Evolutionary conservation across 768 basidiomycete genomes (phyloP).

Genomic region (Agrocybe praecox): DNA sequence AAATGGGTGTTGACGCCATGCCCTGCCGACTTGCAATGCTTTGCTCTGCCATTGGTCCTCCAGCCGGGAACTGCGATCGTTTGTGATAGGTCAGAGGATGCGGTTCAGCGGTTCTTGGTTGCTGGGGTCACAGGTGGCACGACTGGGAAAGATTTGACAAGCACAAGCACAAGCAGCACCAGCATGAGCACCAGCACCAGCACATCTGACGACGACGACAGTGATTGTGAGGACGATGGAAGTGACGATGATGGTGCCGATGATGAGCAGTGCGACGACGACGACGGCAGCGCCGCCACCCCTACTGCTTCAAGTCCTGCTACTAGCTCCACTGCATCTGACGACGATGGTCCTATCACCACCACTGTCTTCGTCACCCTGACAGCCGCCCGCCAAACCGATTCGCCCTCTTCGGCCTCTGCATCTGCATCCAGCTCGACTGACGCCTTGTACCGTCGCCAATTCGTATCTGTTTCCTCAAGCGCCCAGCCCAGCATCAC

Average conservation of each 20-base stretch:
- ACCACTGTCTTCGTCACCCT: too few species aligned
- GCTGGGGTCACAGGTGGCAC: conserved; percentile 48
- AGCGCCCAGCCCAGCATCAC: too few species aligned
- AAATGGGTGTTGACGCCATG: conserved; percentile 43
- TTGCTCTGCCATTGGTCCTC: conserved; percentile 49
- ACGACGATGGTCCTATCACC: background rate
- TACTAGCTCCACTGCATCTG: background rate
- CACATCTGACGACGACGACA: conserved; percentile 14
- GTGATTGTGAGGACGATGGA: conserved; percentile 15
- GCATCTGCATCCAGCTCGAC: too few species aligned
- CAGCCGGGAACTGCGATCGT: conserved; percentile 44
- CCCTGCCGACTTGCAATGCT: conserved; percentile 36
- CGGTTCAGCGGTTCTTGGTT: conserved; percentile 37
- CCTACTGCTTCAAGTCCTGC: background rate
- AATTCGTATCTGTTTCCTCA: background rate
- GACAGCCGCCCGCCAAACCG: background rate
- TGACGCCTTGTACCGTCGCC: background rate
- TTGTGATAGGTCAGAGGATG: conserved; percentile 44
- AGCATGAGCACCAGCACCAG: conserved; percentile 12
- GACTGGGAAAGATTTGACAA: conserved; percentile 26
- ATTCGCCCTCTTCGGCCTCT: conserved; percentile 7
- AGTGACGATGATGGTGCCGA: conserved; percentile 9
- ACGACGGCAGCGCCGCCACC: conserved; percentile 14
- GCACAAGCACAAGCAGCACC: conserved; percentile 3
- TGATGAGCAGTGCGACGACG: conserved; percentile 17